A percentile compares a stretch with the other conserved stretches of the same genome.
phyloP scores from a whole-genome alignment of 331 rosid species.

The Stylosanthes scabra region DNA sequence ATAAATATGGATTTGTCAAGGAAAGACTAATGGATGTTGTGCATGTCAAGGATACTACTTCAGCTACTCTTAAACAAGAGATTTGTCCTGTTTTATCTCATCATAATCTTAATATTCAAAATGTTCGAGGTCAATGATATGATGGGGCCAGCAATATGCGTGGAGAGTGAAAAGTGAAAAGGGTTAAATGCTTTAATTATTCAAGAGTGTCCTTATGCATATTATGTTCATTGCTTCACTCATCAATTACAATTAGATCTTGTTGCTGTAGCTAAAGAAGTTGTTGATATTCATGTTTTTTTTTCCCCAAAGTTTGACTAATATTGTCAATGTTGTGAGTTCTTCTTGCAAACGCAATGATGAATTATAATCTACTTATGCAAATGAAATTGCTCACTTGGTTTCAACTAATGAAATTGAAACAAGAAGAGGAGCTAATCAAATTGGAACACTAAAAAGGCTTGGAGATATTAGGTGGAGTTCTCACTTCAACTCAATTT shows the following conservation, averaged over 20 bases:
- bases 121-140: neutral
- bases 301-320: neutral
- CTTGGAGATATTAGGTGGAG: neutral
- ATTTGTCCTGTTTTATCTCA: neutral
- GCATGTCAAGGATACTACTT: neutral
- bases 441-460: neutral
- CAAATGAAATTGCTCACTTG: neutral
- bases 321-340: neutral
- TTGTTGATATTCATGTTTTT: neutral
- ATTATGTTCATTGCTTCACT: neutral
- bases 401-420: neutral
- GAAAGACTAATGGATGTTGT: too few species aligned
- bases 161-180: neutral
- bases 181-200: neutral
- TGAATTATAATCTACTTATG: neutral
- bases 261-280: neutral
- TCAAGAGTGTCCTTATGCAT: neutral
- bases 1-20: neutral
- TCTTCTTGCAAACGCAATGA: neutral
- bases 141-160: neutral
- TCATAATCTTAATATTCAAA: neutral
- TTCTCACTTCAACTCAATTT: constrained; percentile 2
- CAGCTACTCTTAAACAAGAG: neutral
- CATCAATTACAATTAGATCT: constrained; percentile 2
- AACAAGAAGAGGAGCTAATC: neutral